Conservation (phyloP, 2,329 filamentous ascomycete species). For the Aureobasidium lini region DNA sequence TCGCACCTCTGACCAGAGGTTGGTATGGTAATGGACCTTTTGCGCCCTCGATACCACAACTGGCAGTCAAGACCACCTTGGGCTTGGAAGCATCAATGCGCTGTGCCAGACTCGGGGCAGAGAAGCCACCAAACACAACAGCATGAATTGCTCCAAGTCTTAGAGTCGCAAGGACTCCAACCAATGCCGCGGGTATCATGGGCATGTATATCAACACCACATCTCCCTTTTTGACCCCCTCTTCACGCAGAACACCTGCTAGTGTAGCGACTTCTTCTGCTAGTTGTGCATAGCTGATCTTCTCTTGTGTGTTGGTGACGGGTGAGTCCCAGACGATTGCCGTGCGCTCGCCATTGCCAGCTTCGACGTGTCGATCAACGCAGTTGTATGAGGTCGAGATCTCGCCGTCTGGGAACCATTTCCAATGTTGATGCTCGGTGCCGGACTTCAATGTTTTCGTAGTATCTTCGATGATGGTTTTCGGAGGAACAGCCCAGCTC, state of each 20-base stretch:
- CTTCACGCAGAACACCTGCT: slow-evolving; percentile 72
- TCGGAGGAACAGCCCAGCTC: slow-evolving; percentile 72
- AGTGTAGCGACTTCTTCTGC: slow-evolving; percentile 73
- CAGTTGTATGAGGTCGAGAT: slow-evolving; percentile 92
- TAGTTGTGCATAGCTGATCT: slow-evolving; percentile 66
- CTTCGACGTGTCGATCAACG: slow-evolving; percentile 77
- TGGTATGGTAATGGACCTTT: slow-evolving; percentile 75
- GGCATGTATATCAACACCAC: slow-evolving; percentile 94
- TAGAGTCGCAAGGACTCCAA: slow-evolving; percentile 74
- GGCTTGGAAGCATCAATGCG: slow-evolving; percentile 78
- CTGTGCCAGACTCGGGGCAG: slow-evolving; percentile 71
- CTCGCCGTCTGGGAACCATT: slow-evolving; percentile 83
- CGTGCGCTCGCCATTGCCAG: slow-evolving; percentile 62
- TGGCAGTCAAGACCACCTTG: slow-evolving; percentile 73
- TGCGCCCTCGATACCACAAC: slow-evolving; percentile 80
- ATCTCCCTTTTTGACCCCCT: slow-evolving; percentile 76
- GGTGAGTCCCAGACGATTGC: slow-evolving; percentile 87
- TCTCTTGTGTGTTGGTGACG: slow-evolving; percentile 65
- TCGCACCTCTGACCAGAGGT: slow-evolving; percentile 66
- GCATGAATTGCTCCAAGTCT: slow-evolving; percentile 82
- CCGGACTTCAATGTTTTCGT: slow-evolving; percentile 58
- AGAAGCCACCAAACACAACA: slow-evolving; percentile 91
- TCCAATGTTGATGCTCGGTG: slow-evolving; percentile 66
- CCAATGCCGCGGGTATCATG: slow-evolving; percentile 85
- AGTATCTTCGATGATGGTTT: slow-evolving; percentile 50